Evolutionary conservation across 1,139 yeast genomes (phyloP), one percentile per base, ranked within the genome.

Genomic region (Geotrichum cucujoidarum): DNA sequence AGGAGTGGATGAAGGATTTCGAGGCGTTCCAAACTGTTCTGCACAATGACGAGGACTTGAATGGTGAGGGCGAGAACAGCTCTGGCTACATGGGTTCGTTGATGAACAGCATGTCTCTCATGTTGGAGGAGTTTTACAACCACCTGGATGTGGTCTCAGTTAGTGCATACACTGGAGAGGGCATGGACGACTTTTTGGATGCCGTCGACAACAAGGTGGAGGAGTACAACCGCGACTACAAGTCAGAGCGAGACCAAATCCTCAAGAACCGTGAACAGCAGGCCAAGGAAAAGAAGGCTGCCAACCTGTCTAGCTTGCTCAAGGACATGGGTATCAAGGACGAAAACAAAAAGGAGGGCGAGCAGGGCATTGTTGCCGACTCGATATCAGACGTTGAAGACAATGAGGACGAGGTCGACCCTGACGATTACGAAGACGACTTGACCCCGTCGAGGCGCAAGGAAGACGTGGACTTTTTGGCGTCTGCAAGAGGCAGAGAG

Each of bases 1-100:
- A 81, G 63, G 95, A 88, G 56, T 94, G 99, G 99, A 89, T 94
- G 97, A 78, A 83, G 3, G 98, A 94, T 67, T 94, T 94, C 66
- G 97, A 92, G 66, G 74, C 80, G 17, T 94, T 94, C 71, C 98
- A 92, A 66, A 71, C 69, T 33, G 95, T 95, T 1, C 71, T 90
- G 52, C 74, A 76, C 57, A 73, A 74, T 60, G 76, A 73, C 51
- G 77, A 65, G 31, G 82, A 84, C 40, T 66, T 78, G 50, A 81
- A 79, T 56, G 85, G 81, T 33, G 84, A 81, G 45, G 68, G 74
- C 10, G 85, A 85, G 18, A 73, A 80, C 57, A 85, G 90, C 1
- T 81, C 92, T 1, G 97, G 97, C 2, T 94, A 92, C 67, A 92
- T 94, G 98, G 81, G 88, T 46, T 87, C 96, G 1, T 72, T 94